Evolutionary conservation across 257 asterid genomes (phyloP).

Genomic region (Fraxinus excelsior): DNA sequence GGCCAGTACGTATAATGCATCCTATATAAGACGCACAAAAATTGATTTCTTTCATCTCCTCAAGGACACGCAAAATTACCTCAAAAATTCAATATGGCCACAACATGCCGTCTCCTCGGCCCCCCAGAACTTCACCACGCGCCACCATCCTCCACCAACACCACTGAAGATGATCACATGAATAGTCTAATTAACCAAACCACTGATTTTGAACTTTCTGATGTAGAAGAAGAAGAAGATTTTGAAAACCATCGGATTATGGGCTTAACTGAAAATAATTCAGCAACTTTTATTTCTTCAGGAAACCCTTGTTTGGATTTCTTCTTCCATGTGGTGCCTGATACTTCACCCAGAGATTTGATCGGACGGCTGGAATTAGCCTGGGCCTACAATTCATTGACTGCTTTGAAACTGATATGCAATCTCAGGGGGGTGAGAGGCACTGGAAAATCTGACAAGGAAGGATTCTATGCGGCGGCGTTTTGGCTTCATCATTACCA

Average conservation of each 20-base stretch:
- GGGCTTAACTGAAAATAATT: constrained; percentile 39
- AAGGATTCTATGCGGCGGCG: constrained; percentile 40
- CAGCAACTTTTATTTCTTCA: constrained; percentile 38
- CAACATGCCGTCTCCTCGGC: background rate
- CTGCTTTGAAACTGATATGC: constrained; percentile 35
- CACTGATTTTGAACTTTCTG: background rate
- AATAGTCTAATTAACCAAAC: background rate
- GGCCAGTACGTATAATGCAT: background rate
- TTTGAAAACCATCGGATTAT: background rate
- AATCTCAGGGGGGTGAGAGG: constrained; percentile 48
- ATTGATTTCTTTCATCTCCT: background rate
- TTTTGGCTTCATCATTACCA: constrained; percentile 42
- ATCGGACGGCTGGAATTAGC: constrained; percentile 25
- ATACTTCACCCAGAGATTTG: constrained; percentile 26
- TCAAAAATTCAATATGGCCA: background rate
- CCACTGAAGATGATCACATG: background rate
- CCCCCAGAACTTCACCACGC: background rate
- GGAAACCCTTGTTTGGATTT: constrained; percentile 44
- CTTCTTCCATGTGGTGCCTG: constrained; percentile 49
- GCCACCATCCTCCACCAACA: background rate
- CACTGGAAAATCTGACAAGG: constrained; percentile 50
- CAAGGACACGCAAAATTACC: background rate
- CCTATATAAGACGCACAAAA: background rate
- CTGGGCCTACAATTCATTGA: constrained; percentile 38
- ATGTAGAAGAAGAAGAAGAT: background rate